A percentile compares a stretch with the other conserved stretches of the same genome.
Conservation (phyloP, 352 stramenopile genomes). For the Pythium brassicae region DNA sequence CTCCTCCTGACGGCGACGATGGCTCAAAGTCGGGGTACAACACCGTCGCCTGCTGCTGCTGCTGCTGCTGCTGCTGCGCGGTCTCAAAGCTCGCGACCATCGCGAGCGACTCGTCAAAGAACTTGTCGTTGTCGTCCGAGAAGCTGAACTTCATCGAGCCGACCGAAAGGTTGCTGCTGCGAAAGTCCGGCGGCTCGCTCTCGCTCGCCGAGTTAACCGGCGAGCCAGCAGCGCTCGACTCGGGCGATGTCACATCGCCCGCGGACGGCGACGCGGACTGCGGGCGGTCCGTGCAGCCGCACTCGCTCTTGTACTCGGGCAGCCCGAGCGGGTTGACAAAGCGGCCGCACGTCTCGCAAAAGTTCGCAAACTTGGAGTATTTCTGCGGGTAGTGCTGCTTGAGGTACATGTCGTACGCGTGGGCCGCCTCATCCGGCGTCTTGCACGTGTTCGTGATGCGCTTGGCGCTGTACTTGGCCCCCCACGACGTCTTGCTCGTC, state of each 20-base stretch:
- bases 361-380: conserved; percentile 85
- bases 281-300: conserved; percentile 33
- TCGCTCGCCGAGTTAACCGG: conserved; percentile 27
- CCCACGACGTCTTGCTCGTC: conserved; percentile 85
- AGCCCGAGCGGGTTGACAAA: conserved; percentile 82
- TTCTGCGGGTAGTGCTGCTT: conserved; percentile 80
- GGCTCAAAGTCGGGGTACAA: conserved; percentile 13
- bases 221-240: conserved; percentile 10
- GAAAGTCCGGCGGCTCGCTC: conserved; percentile 27
- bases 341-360: conserved; percentile 71
- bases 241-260: conserved; percentile 14
- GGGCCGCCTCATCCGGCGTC: conserved; percentile 78
- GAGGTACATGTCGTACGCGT: conserved; percentile 80
- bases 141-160: conserved; percentile 74
- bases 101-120: conserved; percentile 55
- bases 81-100: conserved; percentile 26
- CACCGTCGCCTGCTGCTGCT: conserved; percentile 9
- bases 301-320: conserved; percentile 71
- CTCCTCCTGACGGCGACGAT: neutral
- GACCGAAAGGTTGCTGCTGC: conserved; percentile 63
- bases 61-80: conserved; percentile 6
- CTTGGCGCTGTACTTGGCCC: conserved; percentile 86
- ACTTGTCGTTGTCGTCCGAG: conserved; percentile 57
- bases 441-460: conserved; percentile 87
- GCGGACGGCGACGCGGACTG: conserved; percentile 17